Base-by-base conservation (phyloP, 352 stramenopile genomes). In the Phytophthora pseudosyringae region DNA sequence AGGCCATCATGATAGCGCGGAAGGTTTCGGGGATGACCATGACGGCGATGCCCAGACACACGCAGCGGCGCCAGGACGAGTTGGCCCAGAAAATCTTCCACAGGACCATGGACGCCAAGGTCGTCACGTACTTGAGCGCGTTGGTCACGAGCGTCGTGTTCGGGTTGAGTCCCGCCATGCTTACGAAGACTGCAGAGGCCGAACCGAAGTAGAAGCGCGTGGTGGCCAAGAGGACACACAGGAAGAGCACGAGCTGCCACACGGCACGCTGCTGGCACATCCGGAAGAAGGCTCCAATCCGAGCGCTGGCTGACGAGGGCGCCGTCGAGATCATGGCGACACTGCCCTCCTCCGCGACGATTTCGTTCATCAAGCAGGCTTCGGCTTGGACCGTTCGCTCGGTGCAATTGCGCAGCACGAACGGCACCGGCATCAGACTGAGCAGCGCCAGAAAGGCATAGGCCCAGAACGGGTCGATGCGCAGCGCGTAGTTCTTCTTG, bases 231-330 rank as follows among this genome's bases (percentile, higher is more conserved):
- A 86, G 16, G 41, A 92, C 64, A 31, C 78, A 86, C 57, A 90
- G 58, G 65, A 90, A 91, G 35, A 90, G 67, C 65, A 90, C 81
- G 44, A 92, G 80, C 59, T 90, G 83, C 83, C 83, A 92, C 69
- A 92, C 71, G 45, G 83, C 81, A 21, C 81, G 81, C 59, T 92
- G 83, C 65, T 89, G 78, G 38, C 76, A 86, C 81, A 92, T 88
- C 46, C 81, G 75, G 52, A 89, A 82, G 61, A 92, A 81, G 16
- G 70, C 52, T 29, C 53, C 47, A 6, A 79, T 67, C 25, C 67
- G 67, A 39, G 67, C 73, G 9, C 48, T 64, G 15, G 56, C 45
- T 4, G 44, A 57, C 4, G 13, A 41, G 1, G 54, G 53, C 25
- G 21, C 48, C 49, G 55, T 57, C 7, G 62, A 49, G 32, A 72